Conservation (phyloP, 192 early-diverging fungal species). For the Backusella parvicylindrica region DNA sequence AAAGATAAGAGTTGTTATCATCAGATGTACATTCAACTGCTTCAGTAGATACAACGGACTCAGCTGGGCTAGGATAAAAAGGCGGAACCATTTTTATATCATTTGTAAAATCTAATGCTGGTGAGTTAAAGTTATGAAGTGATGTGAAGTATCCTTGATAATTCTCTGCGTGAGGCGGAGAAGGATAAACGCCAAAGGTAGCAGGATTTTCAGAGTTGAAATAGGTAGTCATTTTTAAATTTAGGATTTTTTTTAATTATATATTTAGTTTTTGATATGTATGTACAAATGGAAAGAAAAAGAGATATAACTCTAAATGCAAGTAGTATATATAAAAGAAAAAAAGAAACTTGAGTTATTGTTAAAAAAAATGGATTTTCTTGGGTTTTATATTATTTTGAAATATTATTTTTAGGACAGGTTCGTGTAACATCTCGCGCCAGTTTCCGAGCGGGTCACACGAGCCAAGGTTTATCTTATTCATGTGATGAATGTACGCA, state of each 20-base stretch:
- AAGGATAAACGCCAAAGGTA: neutral
- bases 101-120: neutral
- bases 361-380: neutral
- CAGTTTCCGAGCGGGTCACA: neutral
- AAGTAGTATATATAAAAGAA: neutral
- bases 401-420: constrained; percentile 5
- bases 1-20: neutral
- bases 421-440: neutral
- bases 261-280: neutral
- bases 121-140: constrained; percentile 1
- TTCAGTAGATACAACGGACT: constrained; percentile 4
- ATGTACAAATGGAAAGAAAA: constrained; percentile 2
- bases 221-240: neutral
- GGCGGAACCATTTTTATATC: neutral
- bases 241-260: neutral
- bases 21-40: neutral
- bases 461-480: neutral
- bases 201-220: constrained; percentile 3
- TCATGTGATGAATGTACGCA: constrained; percentile 11
- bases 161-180: neutral
- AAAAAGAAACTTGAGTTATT: neutral
- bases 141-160: constrained; percentile 7
- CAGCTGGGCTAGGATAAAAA: constrained; percentile 12
- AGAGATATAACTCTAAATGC: neutral
- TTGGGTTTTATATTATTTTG: neutral